Percentiles rank a stretch among this genome's conserved stretches.
These are phyloP conservation scores for Aciculoconidium aculeatum DNA, from an alignment of 805 yeast genomes.

Conservation along the genomic window DNA sequence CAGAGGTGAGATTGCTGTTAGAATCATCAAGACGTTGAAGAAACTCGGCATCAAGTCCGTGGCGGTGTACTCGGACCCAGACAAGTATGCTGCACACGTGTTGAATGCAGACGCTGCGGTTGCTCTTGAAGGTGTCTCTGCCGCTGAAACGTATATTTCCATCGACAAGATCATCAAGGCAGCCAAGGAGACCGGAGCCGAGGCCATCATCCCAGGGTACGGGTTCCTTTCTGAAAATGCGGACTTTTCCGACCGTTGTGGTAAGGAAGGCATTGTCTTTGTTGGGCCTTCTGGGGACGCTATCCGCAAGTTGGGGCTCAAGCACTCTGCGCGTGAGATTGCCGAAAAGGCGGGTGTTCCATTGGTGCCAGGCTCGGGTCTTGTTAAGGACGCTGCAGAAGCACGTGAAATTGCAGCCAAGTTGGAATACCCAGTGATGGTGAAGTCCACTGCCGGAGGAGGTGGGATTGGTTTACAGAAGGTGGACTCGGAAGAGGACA, in stretches of 20 bases:
- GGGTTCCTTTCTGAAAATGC: constrained; percentile 97
- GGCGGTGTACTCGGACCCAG: constrained; percentile 89
- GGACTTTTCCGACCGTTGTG: constrained; percentile 87
- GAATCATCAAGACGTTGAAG: constrained; percentile 85
- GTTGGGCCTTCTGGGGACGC: constrained; percentile 97
- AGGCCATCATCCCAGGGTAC: constrained; percentile 97
- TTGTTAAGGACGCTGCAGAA: constrained; percentile 64
- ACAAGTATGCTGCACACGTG: constrained; percentile 84
- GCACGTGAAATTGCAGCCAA: constrained; percentile 71
- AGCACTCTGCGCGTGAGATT: constrained; percentile 94
- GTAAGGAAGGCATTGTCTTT: constrained; percentile 74
- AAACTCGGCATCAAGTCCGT: constrained; percentile 72
- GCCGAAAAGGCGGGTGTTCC: constrained; percentile 93
- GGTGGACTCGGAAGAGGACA: constrained; percentile 77
- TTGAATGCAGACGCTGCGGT: constrained; percentile 75
- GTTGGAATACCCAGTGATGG: constrained; percentile 87
- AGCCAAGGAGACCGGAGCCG: constrained; percentile 76
- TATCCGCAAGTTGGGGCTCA: constrained; percentile 83
- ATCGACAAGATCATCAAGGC: constrained; percentile 82
- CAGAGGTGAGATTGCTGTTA: constrained; percentile 96
- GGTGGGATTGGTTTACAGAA: constrained; percentile 98
- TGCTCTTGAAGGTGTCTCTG: constrained; percentile 72
- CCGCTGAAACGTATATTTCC: constrained; percentile 86
- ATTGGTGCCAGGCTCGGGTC: constrained; percentile 93
- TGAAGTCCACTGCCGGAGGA: constrained; percentile 97